Conservation (phyloP, 2,329 filamentous ascomycete genomes). For the Cucurbitaria berberidis region DNA sequence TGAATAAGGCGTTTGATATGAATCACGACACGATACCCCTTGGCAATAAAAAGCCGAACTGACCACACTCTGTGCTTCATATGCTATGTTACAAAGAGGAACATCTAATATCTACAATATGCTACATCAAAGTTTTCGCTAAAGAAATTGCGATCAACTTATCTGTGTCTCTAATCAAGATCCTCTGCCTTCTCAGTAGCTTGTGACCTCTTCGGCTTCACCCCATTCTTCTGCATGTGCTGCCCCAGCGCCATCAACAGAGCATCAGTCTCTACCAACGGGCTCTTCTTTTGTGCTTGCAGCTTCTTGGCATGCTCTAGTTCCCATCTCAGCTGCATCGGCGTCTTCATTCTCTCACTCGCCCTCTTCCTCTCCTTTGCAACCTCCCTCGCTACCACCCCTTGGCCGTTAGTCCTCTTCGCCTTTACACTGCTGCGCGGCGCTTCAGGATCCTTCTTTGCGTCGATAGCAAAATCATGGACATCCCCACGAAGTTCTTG, state of each 20-base stretch:
- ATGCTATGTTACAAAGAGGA: slow-evolving; percentile 9
- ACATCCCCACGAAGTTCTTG: slow-evolving; percentile 80
- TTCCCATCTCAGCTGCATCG: slow-evolving; percentile 45
- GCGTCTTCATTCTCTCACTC: slow-evolving; percentile 40
- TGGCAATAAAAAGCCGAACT: not conserved
- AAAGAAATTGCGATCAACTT: not conserved
- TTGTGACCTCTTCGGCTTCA: slow-evolving; percentile 21
- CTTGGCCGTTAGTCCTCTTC: slow-evolving; percentile 8
- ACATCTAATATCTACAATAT: slow-evolving; percentile 32
- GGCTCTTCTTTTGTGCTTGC: slow-evolving; percentile 19
- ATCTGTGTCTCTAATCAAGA: slow-evolving; percentile 14
- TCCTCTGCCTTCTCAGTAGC: slow-evolving; percentile 9
- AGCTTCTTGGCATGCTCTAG: slow-evolving; percentile 34
- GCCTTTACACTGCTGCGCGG: slow-evolving; percentile 12
- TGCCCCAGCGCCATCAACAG: slow-evolving; percentile 52
- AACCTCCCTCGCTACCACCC: slow-evolving; percentile 34
- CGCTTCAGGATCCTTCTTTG: slow-evolving; percentile 46
- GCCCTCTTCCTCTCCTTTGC: slow-evolving; percentile 25
- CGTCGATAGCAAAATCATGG: slow-evolving; percentile 70
- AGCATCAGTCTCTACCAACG: slow-evolving; percentile 38
- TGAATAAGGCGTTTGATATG: slow-evolving; percentile 10
- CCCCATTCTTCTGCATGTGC: slow-evolving; percentile 44
- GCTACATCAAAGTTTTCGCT: slow-evolving; percentile 14
- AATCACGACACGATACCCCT: slow-evolving; percentile 17
- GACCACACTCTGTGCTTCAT: not conserved